These are phyloP conservation scores for Acanthamoeba healyi DNA, from an alignment of 208 protist genomes.

Conservation along the genomic window DNA sequence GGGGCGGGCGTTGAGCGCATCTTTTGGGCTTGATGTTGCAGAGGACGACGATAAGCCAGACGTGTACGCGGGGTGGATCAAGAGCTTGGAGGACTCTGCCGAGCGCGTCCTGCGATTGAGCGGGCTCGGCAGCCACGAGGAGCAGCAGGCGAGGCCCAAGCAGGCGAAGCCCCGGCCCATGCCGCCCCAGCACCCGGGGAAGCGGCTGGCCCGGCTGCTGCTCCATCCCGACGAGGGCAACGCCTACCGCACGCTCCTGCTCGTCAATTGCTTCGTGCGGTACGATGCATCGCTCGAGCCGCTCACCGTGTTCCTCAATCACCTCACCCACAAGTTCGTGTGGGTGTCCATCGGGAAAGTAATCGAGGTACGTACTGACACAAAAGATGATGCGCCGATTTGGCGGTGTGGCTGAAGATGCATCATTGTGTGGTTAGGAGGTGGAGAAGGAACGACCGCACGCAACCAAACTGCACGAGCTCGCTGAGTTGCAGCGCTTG, in stretches of 20 bases:
- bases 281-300: neutral
- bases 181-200: neutral
- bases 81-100: constrained; percentile 28
- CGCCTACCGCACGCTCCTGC: neutral
- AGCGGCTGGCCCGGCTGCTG: neutral
- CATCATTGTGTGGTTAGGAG: neutral
- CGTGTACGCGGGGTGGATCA: neutral
- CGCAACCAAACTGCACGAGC: neutral
- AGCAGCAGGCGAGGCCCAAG: neutral
- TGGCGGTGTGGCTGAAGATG: neutral
- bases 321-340: constrained; percentile 22
- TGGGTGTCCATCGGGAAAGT: neutral
- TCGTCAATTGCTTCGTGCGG: constrained; percentile 18
- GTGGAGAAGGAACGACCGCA: neutral
- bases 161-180: neutral
- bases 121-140: neutral
- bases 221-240: neutral
- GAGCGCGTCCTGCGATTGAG: neutral
- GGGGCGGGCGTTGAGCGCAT: no score
- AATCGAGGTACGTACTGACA: neutral
- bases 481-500: constrained; percentile 6
- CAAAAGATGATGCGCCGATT: no score
- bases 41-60: neutral
- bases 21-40: no score
- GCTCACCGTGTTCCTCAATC: neutral